Percentiles rank a stretch among this genome's conserved stretches.
These are phyloP conservation scores for Globisporangium cederbergense DNA, from an alignment of 352 stramenopile genomes.

Conservation along the genomic window DNA sequence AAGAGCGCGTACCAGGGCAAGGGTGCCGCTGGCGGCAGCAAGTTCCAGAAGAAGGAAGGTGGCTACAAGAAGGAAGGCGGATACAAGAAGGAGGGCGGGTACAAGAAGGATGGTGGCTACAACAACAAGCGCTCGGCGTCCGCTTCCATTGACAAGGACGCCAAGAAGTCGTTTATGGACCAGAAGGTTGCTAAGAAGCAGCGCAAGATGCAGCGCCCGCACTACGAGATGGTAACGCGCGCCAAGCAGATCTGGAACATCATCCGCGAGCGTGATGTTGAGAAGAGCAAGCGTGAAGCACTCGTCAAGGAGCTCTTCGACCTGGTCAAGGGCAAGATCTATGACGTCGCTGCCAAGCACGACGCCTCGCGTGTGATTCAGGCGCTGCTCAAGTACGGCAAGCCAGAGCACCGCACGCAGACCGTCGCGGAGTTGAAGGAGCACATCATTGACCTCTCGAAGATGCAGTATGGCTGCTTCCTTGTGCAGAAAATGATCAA, in stretches of 20 bases:
- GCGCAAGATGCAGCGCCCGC: constrained; percentile 91
- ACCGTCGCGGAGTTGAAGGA: constrained; percentile 91
- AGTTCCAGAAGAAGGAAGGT: constrained; percentile 7
- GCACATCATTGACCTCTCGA: constrained; percentile 91
- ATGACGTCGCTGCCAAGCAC: constrained; percentile 94
- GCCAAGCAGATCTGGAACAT: constrained; percentile 97
- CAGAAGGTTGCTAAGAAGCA: constrained; percentile 91
- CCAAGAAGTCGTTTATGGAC: constrained; percentile 83
- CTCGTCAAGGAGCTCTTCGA: constrained; percentile 90
- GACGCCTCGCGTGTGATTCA: constrained; percentile 95
- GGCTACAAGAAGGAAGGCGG: constrained; percentile 8
- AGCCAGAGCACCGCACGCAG: constrained; percentile 79
- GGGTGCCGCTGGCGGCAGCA: constrained; percentile 8
- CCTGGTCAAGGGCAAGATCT: constrained; percentile 92
- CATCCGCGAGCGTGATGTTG: constrained; percentile 84
- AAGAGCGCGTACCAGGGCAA: constrained; percentile 18
- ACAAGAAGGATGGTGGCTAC: constrained; percentile 2
- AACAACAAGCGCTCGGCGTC: constrained; percentile 63
- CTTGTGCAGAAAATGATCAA: constrained; percentile 97
- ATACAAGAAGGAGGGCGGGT: constrained; percentile 2
- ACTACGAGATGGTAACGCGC: constrained; percentile 91
- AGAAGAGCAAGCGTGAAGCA: constrained; percentile 77
- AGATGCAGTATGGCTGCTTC: constrained; percentile 97
- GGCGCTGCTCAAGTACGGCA: constrained; percentile 93
- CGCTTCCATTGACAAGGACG: constrained; percentile 37